A percentile compares a stretch with the other conserved stretches of the same genome.
Evolutionary conservation across 202 grass and related monocot species (phyloP).

Genomic region (Carex sylvatica): DNA sequence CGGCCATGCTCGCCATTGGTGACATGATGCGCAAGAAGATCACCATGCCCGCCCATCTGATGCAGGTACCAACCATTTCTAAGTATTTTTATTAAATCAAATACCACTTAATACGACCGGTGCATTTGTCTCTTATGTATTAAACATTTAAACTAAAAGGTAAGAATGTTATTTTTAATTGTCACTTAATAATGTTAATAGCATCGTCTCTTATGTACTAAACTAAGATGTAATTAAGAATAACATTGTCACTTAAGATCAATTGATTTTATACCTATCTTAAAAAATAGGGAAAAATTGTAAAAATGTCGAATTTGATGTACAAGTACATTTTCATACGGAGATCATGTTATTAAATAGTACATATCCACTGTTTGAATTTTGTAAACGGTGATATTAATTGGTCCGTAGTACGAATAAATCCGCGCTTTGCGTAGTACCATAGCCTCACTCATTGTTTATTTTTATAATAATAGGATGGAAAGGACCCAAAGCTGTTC

Average conservation of each 20-base stretch:
- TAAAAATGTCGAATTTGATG: too few relatives aligned
- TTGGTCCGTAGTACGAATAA: too few relatives aligned
- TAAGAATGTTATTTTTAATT: not conserved
- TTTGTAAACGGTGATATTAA: too few relatives aligned
- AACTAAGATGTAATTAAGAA: too few relatives aligned
- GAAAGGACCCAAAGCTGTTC: conserved; percentile 42
- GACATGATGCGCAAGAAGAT: conserved; percentile 58
- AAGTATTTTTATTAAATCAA: not conserved
- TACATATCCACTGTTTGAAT: too few relatives aligned
- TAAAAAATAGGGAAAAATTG: too few relatives aligned
- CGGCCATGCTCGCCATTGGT: conserved; percentile 41
- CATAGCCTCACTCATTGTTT: not conserved
- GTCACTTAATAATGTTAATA: not conserved
- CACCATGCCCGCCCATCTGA: conserved; percentile 59
- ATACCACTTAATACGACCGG: not conserved
- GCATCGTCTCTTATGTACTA: too few relatives aligned
- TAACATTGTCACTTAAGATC: too few relatives aligned
- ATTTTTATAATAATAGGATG: conserved; percentile 30
- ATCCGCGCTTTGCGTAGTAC: too few relatives aligned
- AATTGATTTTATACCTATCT: too few relatives aligned
- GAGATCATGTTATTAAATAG: too few relatives aligned
- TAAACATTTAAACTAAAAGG: not conserved
- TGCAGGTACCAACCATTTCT: conserved; percentile 25
- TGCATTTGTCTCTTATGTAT: not conserved
- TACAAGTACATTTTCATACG: too few relatives aligned